Evolutionary conservation across 768 basidiomycete species (phyloP), one percentile per base, ranked within the genome.

Genomic region (Termitomyces sp.): DNA sequence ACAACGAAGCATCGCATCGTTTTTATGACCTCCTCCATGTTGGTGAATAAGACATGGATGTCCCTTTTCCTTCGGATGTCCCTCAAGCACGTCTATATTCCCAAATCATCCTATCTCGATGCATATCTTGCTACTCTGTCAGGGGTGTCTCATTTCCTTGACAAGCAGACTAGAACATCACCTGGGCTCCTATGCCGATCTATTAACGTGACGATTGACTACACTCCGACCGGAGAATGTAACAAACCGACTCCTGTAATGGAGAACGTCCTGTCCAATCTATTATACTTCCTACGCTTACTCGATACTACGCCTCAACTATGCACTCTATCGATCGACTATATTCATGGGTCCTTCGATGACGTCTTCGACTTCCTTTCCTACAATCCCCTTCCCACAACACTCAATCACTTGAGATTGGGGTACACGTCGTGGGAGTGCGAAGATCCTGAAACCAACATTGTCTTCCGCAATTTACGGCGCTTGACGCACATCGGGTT

Each of bases 11-110:
- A 66, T 40, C 63, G 67, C 33, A 58, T 58, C 37, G 49, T 36
- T 16, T 53, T 68, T 57, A 64, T 66, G 58, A 54, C 51, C 5
- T 59, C 67, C 26, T 63, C 65, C 1, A 13, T 50, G 20, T 59
- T 64, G 24, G 64, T 66, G 34, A 64, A 66, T 33, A 65, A 65
- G 49, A 57, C 60, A 4, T 68, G 67, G 67, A 57, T 53, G 30
- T 53, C 55, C 1, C 34, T 61, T 30, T 64, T 58, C 37, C 49
- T 60, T 8, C 42, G 56, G 37, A 26, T 59, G 14, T 65, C 64
- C 3, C 56, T 63, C 1, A 62, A 58, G 44, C 59, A 68, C 39
- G 64, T 67, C 22, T 57, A 59, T 37, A 61, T 68, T 33, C 59
- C 62, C 20, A 61, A 57, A 22, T 14, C 57, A 8, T 53, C 65